Conservation (phyloP, 2,329 filamentous ascomycete genomes). For the Exophiala xenobiotica region DNA sequence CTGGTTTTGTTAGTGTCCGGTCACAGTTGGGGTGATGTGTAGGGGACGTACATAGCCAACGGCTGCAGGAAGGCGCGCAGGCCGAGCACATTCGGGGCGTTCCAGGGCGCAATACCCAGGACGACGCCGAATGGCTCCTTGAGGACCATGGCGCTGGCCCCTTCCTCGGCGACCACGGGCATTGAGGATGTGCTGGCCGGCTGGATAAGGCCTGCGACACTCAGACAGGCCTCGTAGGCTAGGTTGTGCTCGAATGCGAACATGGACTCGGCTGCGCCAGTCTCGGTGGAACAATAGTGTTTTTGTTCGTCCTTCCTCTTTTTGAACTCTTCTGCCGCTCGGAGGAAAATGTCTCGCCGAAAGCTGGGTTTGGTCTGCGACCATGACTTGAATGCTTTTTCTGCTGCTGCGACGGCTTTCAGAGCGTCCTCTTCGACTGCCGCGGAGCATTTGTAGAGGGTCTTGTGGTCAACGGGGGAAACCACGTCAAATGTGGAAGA, state of each 20-base stretch:
- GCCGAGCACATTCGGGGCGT: constrained; percentile 55
- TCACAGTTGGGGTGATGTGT: constrained; percentile 34
- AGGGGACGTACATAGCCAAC: constrained; percentile 48
- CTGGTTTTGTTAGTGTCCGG: constrained; percentile 46
- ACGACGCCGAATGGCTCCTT: constrained; percentile 79
- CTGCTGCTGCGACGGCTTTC: constrained; percentile 60
- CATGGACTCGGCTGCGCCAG: constrained; percentile 48
- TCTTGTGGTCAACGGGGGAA: constrained; percentile 55
- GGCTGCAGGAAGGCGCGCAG: constrained; percentile 57
- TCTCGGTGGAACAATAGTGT: constrained; percentile 60
- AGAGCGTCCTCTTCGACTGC: constrained; percentile 57
- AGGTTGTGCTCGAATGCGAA: constrained; percentile 33
- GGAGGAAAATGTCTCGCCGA: constrained; percentile 69
- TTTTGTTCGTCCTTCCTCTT: constrained; percentile 60
- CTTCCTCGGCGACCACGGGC: constrained; percentile 49
- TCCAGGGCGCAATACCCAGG: constrained; percentile 78
- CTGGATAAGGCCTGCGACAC: constrained; percentile 23
- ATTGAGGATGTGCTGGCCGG: constrained; percentile 44
- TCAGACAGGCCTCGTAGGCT: constrained; percentile 22
- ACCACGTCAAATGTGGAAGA: constrained; percentile 50
- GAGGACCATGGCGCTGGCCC: constrained; percentile 62
- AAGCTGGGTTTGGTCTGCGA: constrained; percentile 57
- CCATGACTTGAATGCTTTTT: constrained; percentile 70
- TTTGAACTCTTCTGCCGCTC: constrained; percentile 63
- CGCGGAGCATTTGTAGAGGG: constrained; percentile 56